Conservation (phyloP, 129 eudicot species). For the Silybum marianum region DNA sequence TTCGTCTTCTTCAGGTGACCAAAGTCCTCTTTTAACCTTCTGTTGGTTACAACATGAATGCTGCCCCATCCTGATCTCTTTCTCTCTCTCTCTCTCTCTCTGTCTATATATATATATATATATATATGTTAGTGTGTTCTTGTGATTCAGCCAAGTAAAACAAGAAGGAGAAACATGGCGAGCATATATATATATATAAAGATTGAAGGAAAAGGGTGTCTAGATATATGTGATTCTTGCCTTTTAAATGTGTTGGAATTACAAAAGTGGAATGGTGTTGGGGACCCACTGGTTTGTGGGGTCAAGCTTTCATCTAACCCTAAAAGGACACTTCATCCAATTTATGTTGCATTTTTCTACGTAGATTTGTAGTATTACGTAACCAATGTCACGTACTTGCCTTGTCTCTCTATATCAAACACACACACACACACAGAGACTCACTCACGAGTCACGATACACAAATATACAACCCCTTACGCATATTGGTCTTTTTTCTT, state of each 20-base stretch:
- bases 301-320: conserved; percentile 76
- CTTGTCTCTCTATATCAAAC: conserved; percentile 24
- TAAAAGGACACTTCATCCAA: conserved; percentile 71
- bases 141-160: conserved; percentile 28
- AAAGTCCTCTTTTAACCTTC: conserved; percentile 91
- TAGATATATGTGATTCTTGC: conserved; percentile 11
- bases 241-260: conserved; percentile 37
- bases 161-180: conserved; percentile 30
- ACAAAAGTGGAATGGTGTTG: background rate
- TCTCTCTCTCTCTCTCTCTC: background rate
- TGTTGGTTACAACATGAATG: conserved; percentile 98
- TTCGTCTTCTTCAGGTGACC: conserved; percentile 97
- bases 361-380: conserved; percentile 53
- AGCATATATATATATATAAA: conserved; percentile 11
- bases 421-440: background rate
- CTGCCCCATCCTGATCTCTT: conserved; percentile 61
- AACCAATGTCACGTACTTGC: conserved; percentile 48
- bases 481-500: conserved; percentile 13
- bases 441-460: background rate
- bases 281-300: conserved; percentile 32
- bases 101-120: background rate
- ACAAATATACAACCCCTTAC: conserved; percentile 23
- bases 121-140: background rate
- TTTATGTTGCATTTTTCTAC: conserved; percentile 38
- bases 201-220: conserved; percentile 29